phyloP scores from a whole-genome alignment of 371 early-diverging fungal genomes.

The Mortierella sp. region DNA sequence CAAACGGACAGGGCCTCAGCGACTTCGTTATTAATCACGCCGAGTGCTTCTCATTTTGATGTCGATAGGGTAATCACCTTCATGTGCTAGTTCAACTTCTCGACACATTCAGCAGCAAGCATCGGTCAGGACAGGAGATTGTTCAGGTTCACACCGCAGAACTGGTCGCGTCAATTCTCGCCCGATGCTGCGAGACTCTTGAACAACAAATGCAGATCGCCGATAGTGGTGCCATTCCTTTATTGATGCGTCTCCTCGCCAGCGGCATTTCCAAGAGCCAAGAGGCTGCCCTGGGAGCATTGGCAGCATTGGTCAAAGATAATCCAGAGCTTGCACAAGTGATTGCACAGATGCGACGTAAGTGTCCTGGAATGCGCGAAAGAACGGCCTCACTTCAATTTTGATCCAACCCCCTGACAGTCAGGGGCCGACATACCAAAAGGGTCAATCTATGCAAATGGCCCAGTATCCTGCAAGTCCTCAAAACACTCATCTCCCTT shows the following conservation, averaged over 20 bases:
- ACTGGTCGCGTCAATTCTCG: slow-evolving; percentile 76
- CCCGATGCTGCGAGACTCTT: slow-evolving; percentile 73
- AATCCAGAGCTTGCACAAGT: slow-evolving; percentile 68
- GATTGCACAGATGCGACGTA: slow-evolving; percentile 68
- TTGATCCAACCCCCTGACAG: not conserved
- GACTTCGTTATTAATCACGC: not conserved
- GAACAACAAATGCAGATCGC: slow-evolving; percentile 75
- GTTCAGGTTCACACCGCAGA: slow-evolving; percentile 75
- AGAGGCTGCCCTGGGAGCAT: slow-evolving; percentile 85
- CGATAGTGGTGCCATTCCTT: slow-evolving; percentile 70
- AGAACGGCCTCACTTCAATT: not conserved
- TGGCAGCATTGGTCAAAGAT: slow-evolving; percentile 76
- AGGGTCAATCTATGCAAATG: slow-evolving; percentile 6
- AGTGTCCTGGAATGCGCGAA: slow-evolving; percentile 9
- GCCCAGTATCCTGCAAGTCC: not conserved
- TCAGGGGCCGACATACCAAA: slow-evolving; percentile 3
- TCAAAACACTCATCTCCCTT: not conserved
- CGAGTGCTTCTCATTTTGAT: not conserved
- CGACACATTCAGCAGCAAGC: slow-evolving; percentile 40
- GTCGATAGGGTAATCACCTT: slow-evolving; percentile 61
- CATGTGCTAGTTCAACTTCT: slow-evolving; percentile 49
- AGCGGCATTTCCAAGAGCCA: slow-evolving; percentile 74
- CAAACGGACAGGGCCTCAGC: not conserved
- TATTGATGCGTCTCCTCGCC: slow-evolving; percentile 71
- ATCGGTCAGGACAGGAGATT: slow-evolving; percentile 58